Base-by-base conservation (phyloP, 2,329 filamentous ascomycete genomes). In the Verruconis gallopava region DNA sequence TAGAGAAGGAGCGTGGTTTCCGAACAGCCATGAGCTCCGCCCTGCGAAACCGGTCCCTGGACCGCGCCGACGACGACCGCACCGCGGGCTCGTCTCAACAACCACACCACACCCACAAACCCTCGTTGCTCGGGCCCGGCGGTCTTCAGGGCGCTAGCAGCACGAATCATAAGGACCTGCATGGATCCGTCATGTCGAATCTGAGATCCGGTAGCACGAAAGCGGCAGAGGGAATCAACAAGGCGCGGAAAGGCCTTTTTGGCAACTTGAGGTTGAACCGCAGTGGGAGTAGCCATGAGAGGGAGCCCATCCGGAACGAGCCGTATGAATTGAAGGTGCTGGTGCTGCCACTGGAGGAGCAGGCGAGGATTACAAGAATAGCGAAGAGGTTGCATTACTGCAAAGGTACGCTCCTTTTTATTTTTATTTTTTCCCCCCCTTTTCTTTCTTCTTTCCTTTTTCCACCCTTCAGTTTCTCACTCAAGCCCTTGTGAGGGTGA, bases 291-390 rank as follows among this genome's bases (percentile, higher is more conserved):
- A 82, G 77, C 50, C 75, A 78, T 50, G 82, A 78, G 55, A 81
- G 63, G 47, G 78, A 82, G 46, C 49, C n/a, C 21, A 20, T 28
- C 64, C 69, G 3, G 2, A 64, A 85, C 11, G 85, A 85, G 50
- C 85, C 91, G 55, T 81, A 85, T 53, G 94, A 95, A 53, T 72
- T 81, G 42, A 85, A 81, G 51, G 78, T 93, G 34, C 85, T 96
- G 57, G 93, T 91, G 53, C 68, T 83, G 38, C 85, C 86, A 1
- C 66, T 96, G 21, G 72, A 93, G 19, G 81, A 94, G 57, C 89
- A 96, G 62, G 88, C 88, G 4, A 77, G 89, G n/a, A 69, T 79
- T 48, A 95, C 89, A 0, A 75, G 89, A 48, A 95, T 96, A 56
- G 93, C 86, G 5, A 93, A 89, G 61, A 77, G 81, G 21, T 67